Base-by-base conservation (phyloP, 2,329 filamentous ascomycete genomes). In the Botrytis sinoallii region DNA sequence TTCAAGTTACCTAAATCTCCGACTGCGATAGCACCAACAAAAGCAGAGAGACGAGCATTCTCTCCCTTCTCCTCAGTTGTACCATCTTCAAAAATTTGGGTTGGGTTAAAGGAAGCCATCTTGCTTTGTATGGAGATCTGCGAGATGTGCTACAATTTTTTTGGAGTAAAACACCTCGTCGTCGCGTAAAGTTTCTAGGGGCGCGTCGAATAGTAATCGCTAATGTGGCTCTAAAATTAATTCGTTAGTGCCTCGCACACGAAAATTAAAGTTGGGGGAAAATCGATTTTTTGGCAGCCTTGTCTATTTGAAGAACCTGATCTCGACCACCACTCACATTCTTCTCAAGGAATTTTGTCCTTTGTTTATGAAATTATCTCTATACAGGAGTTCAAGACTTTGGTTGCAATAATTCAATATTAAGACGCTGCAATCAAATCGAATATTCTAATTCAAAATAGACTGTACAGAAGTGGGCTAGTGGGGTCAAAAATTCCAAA, bases 31-130 rank as follows among this genome's bases (percentile, higher is more conserved):
- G 96, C 96, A 80, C 96, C 96, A 73, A 99, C 95, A 81, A 99
- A 99, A 77, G 95, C 95, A n/a, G 94, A 92, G 79, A 98, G 92
- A 89, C 95, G 94, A 81, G 96, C 95, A 92, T 98, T 98, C 87
- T 98, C 95, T 81, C 96, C 96, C 87, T 97, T 98, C 86, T 98
- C 95, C 85, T 98, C 94, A 74, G 92, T 96, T 79, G 97, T 96
- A 83, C 97, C 95, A 84, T 98, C 94, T 81, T 94, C 93, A 85
- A 98, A 98, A 87, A 98, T 98, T 85, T 98, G 95, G 77, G 94
- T 97, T 81, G 95, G 95, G 85, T 94, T 96, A 84, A 91, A 91
- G 79, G 89, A 91, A 78, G 80, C 81, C 81, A 82, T 80, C 71
- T 73, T 79, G 72, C 73, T 48, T 44, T 67, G 40, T 40, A 42